Evolutionary conservation across 129 eudicot species (phyloP).

Genomic region (Lonicera japonica): DNA sequence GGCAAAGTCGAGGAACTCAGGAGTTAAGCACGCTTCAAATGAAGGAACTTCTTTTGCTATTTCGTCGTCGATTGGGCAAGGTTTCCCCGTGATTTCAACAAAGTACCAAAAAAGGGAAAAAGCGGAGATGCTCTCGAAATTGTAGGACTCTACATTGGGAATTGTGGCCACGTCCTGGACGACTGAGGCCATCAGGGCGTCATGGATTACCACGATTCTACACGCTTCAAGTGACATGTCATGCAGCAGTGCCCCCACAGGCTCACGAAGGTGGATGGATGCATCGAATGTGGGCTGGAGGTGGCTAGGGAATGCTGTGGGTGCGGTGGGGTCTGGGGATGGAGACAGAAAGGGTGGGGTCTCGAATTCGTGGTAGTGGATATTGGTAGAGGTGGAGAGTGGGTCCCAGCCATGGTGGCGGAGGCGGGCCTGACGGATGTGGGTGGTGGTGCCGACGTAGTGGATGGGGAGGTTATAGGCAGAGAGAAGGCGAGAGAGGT

Average conservation of each 20-base stretch:
- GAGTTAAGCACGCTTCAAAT: slow-evolving; percentile 30
- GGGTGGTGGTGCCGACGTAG: too few relatives aligned
- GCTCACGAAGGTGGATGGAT: slow-evolving; percentile 30
- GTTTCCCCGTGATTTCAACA: slow-evolving; percentile 9
- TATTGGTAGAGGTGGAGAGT: too few relatives aligned
- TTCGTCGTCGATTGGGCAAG: slow-evolving; percentile 3
- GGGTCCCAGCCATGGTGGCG: too few relatives aligned
- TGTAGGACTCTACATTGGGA: slow-evolving; percentile 48
- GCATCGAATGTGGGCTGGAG: slow-evolving; percentile 39
- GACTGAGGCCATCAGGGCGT: slow-evolving; percentile 42
- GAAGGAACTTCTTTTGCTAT: slow-evolving; percentile 18
- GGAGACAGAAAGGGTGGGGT: slow-evolving; percentile 33
- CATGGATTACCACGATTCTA: slow-evolving; percentile 44
- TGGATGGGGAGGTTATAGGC: too few relatives aligned
- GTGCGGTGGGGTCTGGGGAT: slow-evolving; percentile 35
- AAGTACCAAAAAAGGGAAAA: slow-evolving; percentile 11
- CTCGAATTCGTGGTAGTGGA: slow-evolving; percentile 48
- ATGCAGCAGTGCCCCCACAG: slow-evolving; percentile 26
- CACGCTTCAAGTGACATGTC: slow-evolving; percentile 14
- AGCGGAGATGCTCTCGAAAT: slow-evolving; percentile 36
- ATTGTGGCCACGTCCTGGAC: slow-evolving; percentile 37
- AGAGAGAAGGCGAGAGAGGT: too few relatives aligned
- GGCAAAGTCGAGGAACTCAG: slow-evolving; percentile 19
- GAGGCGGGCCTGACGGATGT: too few relatives aligned
- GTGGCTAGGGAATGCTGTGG: slow-evolving; percentile 48